phyloP scores from a whole-genome alignment of 352 stramenopile species.

The Globisporangium sylvaticum region DNA sequence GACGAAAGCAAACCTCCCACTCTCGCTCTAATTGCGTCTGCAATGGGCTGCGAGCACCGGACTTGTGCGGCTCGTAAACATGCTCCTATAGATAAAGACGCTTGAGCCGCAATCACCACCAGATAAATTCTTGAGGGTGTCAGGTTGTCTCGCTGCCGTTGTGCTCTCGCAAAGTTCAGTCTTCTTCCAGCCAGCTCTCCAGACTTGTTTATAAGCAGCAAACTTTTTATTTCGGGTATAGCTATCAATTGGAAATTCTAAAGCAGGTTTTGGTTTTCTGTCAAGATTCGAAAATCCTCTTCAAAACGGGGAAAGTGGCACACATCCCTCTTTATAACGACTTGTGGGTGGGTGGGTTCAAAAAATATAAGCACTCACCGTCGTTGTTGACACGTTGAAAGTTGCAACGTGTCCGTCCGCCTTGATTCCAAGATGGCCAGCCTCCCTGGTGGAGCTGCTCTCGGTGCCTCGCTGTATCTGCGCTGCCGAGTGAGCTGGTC shows the following conservation, averaged over 20 bases:
- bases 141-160: too few species aligned
- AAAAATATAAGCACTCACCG: neutral
- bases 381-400: neutral
- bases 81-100: neutral
- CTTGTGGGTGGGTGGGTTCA: neutral
- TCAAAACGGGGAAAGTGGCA: neutral
- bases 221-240: neutral
- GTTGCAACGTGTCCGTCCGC: neutral
- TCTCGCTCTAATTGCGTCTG: neutral
- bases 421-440: neutral
- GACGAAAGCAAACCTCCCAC: constrained; percentile 2
- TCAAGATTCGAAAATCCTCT: neutral
- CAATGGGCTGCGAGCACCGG: neutral
- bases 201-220: neutral
- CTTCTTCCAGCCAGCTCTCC: neutral
- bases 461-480: neutral
- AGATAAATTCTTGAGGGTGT: neutral
- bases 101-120: neutral
- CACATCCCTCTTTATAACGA: neutral
- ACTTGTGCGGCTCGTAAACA: neutral
- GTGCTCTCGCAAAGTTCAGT: neutral
- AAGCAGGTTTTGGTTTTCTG: neutral
- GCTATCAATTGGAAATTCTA: neutral
- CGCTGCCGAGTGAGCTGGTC: neutral
- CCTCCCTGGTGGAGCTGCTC: neutral